Base-by-base conservation (phyloP, 139 green algal species). In the Chlamydomonas incerta region DNA sequence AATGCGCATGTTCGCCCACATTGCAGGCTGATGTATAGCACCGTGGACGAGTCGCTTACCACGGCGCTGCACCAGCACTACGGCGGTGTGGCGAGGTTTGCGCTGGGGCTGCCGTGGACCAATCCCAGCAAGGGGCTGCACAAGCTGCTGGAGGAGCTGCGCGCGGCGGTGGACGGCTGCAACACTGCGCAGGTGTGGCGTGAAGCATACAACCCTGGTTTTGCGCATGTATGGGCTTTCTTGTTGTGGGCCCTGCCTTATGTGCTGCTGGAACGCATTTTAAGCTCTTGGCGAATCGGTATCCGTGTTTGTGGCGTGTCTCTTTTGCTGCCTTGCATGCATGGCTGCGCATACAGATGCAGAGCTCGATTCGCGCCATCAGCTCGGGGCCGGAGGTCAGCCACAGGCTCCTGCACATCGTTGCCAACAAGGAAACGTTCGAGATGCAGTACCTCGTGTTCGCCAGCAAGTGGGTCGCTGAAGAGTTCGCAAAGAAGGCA, bases 401-500 rank as follows among this genome's bases (percentile, higher is more conserved):
- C 34, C 68, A 73, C 68, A 50, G 34, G 34, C 18, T 52, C 34
- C 68, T 71, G 65, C 65, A 71, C 65, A 71, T 71, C n/a, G 65
- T 41, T 2, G 65, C 18, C 65, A n/a, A 71, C n/a, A 13, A 37
- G 31, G 5, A 31, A 28, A 66, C 62, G 2, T 68, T 68, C 62
- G 13, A 29, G 62, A 68, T 14, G 62, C 24, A 6, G 18, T 14
- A 68, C n/a, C 14, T 71, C 31, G 15, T 24, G 65, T 46, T 37
- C 31, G 65, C 65, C n/a, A 71, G 65, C 65, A 21, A 37, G 65
- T 71, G 65, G 65, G 65, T 71, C 6, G 65, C 65, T 24, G 1
- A 41, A n/a, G n/a, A 41, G 65, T 26, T 71, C n/a, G n/a, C 28
- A 33, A 68, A 68, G 62, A 71, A 71, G 65, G 65, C 65, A n/a